A percentile compares a stretch with the other conserved stretches of the same genome.
Conservation (phyloP, 352 stramenopile genomes). For the Plasmopara muralis region DNA sequence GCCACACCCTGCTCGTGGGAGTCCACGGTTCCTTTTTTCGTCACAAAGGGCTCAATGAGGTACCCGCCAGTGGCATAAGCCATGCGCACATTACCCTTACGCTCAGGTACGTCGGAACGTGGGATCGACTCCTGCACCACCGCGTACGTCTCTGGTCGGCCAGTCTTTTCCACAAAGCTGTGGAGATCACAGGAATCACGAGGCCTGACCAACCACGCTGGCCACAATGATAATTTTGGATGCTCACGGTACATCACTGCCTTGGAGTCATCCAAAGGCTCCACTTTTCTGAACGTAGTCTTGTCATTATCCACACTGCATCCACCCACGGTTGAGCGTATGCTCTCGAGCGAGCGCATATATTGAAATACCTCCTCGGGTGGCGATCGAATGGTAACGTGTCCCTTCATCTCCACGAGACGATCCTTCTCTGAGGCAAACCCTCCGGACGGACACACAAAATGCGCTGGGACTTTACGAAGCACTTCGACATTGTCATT, state of each 20-base stretch:
- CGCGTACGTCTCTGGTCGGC: slow-evolving; percentile 48
- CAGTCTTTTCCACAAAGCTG: slow-evolving; percentile 67
- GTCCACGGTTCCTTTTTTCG: slow-evolving; percentile 14
- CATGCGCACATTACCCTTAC: slow-evolving; percentile 66
- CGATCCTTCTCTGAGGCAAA: slow-evolving; percentile 32
- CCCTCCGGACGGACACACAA: slow-evolving; percentile 16
- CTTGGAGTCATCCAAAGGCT: slow-evolving; percentile 57
- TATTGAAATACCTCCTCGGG: slow-evolving; percentile 54
- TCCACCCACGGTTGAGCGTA: slow-evolving; percentile 13
- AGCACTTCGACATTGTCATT: slow-evolving; percentile 30
- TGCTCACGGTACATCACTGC: slow-evolving; percentile 67
- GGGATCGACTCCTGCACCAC: slow-evolving; percentile 67
- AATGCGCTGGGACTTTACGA: slow-evolving; percentile 34
- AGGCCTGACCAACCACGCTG: slow-evolving; percentile 70
- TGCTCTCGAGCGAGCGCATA: slow-evolving; percentile 48
- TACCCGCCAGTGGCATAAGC: slow-evolving; percentile 65
- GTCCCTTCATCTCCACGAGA: slow-evolving; percentile 73
- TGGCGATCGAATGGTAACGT: slow-evolving; percentile 38
- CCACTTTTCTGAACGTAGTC: slow-evolving; percentile 38
- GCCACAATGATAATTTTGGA: slow-evolving; percentile 67
- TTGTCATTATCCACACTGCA: slow-evolving; percentile 29
- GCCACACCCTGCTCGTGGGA: slow-evolving; percentile 1
- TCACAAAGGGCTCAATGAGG: slow-evolving; percentile 37
- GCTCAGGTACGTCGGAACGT: slow-evolving; percentile 54
- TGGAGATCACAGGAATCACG: slow-evolving; percentile 76